A percentile compares a stretch with the other conserved stretches of the same genome.
These are phyloP conservation scores for Tricholoma flavovirens DNA, from an alignment of 768 basidiomycete species.

Conservation along the genomic window DNA sequence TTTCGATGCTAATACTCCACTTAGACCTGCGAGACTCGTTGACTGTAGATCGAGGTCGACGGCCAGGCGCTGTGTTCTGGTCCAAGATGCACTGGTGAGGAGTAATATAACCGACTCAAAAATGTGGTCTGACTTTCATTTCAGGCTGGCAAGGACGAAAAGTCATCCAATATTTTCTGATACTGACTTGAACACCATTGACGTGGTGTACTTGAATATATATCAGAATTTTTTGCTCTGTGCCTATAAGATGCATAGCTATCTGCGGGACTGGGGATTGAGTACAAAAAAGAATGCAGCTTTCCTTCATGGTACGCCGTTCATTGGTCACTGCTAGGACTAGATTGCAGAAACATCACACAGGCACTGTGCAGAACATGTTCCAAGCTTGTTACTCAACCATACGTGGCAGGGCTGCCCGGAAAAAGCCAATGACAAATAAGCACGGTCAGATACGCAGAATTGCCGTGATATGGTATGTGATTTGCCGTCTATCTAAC, in stretches of 20 bases:
- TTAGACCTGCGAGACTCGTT: constrained; percentile 56
- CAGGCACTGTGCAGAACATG: constrained; percentile 60
- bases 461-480: constrained; percentile 57
- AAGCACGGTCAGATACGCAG: constrained; percentile 38
- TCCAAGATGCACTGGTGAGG: constrained; percentile 72
- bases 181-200: constrained; percentile 53
- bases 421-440: constrained; percentile 32
- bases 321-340: not conserved
- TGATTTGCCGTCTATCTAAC: not conserved
- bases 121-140: not conserved
- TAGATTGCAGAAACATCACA: not conserved
- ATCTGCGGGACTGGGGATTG: constrained; percentile 59
- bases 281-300: constrained; percentile 34
- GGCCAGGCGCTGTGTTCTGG: constrained; percentile 58
- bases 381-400: constrained; percentile 51
- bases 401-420: constrained; percentile 40
- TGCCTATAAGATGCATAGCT: constrained; percentile 84
- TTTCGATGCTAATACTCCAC: not conserved
- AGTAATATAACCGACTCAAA: constrained; percentile 4
- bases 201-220: constrained; percentile 70
- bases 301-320: constrained; percentile 52
- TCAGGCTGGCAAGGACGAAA: constrained; percentile 64
- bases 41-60: constrained; percentile 61
- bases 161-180: constrained; percentile 82
- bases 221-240: constrained; percentile 81